Base-by-base conservation (phyloP, 176 grass and related monocot genomes). In the Bonia amplexicaulis region DNA sequence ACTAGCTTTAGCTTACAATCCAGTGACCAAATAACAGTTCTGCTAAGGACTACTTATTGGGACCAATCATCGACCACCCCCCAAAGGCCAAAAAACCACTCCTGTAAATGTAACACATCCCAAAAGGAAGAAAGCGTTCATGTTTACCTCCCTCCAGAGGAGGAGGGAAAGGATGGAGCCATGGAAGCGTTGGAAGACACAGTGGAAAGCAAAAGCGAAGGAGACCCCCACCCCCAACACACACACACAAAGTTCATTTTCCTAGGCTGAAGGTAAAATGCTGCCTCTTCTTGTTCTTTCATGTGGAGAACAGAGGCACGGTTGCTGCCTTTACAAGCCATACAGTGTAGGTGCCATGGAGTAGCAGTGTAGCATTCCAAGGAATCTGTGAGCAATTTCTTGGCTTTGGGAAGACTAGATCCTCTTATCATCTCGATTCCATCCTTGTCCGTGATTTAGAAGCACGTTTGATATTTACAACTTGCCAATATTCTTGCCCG, bases 151-250 rank as follows among this genome's bases (percentile, higher is more conserved):
- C 40, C 20, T 62, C 70, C 2, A 22, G 42, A 31, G 0, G 11
- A 31, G 0, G 11, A 23, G 9, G 13, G 37, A 33, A 31, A 40
- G 23, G 6, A 53, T 20, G 17, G 10, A 66, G 45, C 10, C 71
- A 16, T 20, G 65, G 44, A 42, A 53, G 66, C 84, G 44, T n/a
- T 45, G 17, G 37, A 33, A 31, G 20, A 42, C 40, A 48, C 84
- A 83, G 67, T 73, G 84, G 73, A 87, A 90, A 86, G 66, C 66
- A 86, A 90, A 83, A 66, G 75, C 51, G n/a, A 69, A 69, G 12
- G 23, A 44, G 25, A 31, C 35, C 35, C 35, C 35, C 35, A 3
- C 3, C 35, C 35, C 35, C 29, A 2, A 1, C 1, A 2, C 29
- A 31, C 29, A 31, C 29, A 3, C 31, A 33, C 31, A 33, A 2